These are phyloP conservation scores for Globisporangium parvum DNA, from an alignment of 352 stramenopile species.

Conservation along the genomic window DNA sequence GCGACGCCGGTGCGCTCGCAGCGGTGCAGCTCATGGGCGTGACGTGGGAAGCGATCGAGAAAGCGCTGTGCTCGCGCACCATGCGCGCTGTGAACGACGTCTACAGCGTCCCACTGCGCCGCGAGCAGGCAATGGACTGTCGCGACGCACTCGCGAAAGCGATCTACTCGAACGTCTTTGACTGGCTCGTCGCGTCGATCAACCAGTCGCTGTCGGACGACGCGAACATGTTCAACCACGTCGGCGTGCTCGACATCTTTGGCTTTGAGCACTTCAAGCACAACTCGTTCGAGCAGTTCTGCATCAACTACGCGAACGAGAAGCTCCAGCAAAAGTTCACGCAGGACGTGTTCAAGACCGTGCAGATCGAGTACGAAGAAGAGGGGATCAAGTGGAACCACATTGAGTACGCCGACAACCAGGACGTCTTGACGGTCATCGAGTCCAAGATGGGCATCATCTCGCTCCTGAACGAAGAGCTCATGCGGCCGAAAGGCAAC, in stretches of 20 bases:
- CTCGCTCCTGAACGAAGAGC: slow-evolving; percentile 87
- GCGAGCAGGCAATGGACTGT: slow-evolving; percentile 73
- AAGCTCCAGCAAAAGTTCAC: slow-evolving; percentile 88
- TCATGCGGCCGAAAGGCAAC: slow-evolving; percentile 83
- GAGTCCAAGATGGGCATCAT: slow-evolving; percentile 88
- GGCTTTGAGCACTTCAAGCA: slow-evolving; percentile 98
- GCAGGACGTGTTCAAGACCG: slow-evolving; percentile 87
- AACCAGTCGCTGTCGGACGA: slow-evolving; percentile 87
- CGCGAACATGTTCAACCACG: slow-evolving; percentile 75
- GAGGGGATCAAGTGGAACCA: slow-evolving; percentile 89
- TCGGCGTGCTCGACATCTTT: slow-evolving; percentile 98
- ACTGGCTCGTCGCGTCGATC: slow-evolving; percentile 89
- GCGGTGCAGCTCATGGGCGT: slow-evolving; percentile 88
- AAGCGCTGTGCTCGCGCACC: slow-evolving; percentile 87
- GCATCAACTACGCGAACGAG: slow-evolving; percentile 82
- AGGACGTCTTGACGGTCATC: slow-evolving; percentile 83
- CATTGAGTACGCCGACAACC: slow-evolving; percentile 90
- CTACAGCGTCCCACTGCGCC: slow-evolving; percentile 39
- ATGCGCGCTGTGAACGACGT: slow-evolving; percentile 75
- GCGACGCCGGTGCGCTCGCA: slow-evolving; percentile 30
- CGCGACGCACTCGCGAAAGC: slow-evolving; percentile 91
- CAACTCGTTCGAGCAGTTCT: slow-evolving; percentile 88
- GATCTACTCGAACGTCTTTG: slow-evolving; percentile 92
- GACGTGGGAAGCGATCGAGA: slow-evolving; percentile 84
- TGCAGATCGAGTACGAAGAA: slow-evolving; percentile 96